A percentile compares a stretch with the other conserved stretches of the same genome.
phyloP scores from a whole-genome alignment of 371 early-diverging fungal species.

The Actinomortierella wolfii region DNA sequence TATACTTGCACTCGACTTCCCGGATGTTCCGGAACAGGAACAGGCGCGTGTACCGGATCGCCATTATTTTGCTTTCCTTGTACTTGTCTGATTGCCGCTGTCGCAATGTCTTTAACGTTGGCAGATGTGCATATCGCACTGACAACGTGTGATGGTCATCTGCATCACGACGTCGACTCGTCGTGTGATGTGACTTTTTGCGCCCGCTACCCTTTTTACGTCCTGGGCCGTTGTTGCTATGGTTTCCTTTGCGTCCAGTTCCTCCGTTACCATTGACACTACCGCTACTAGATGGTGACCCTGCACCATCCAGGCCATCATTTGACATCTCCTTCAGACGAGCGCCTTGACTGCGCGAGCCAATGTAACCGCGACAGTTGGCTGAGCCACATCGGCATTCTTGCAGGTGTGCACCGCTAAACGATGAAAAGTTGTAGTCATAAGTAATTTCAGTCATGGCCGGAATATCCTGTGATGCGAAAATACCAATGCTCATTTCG shows the following conservation, averaged over 20 bases:
- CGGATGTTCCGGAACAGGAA: constrained; percentile 45
- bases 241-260: no score
- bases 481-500: constrained; percentile 78
- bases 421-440: constrained; percentile 84
- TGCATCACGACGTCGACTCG: no score
- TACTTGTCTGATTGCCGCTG: constrained; percentile 37
- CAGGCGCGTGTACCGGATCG: constrained; percentile 33
- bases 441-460: constrained; percentile 80
- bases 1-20: constrained; percentile 40
- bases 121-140: constrained; percentile 26
- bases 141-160: constrained; percentile 19
- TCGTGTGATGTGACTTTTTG: no score
- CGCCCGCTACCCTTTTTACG: no score
- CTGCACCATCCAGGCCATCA: no score
- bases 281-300: no score
- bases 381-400: constrained; percentile 75
- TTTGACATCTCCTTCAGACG: no score
- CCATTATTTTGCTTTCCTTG: constrained; percentile 35
- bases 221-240: no score
- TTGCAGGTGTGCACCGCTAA: constrained; percentile 66
- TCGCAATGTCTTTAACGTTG: constrained; percentile 29
- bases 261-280: no score
- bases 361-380: constrained; percentile 75
- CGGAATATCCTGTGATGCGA: constrained; percentile 76
- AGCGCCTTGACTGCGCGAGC: constrained; percentile 26